A percentile compares a stretch with the other conserved stretches of the same genome.
phyloP scores from a whole-genome alignment of 169 alveolate genomes.

The Plasmodium berghei region DNA sequence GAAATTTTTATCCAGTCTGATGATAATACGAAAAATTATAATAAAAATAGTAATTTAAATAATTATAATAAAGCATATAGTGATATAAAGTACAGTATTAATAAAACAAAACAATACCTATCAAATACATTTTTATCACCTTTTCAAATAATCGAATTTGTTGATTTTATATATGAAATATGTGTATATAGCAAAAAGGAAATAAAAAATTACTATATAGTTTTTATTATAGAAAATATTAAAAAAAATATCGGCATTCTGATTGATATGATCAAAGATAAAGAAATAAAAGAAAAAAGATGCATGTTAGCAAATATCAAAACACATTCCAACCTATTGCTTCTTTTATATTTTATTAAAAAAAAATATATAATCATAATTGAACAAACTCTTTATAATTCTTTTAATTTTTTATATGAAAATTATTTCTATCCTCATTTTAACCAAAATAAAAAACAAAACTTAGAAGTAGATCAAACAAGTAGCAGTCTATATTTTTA shows the following conservation, averaged over 20 bases:
- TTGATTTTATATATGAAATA: constrained; percentile 62
- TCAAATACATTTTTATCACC: constrained; percentile 16
- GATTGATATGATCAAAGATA: constrained; percentile 22
- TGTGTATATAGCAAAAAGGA: constrained; percentile 71
- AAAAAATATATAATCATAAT: constrained; percentile 54
- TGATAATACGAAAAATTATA: neutral
- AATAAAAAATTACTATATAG: constrained; percentile 45
- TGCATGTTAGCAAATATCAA: constrained; percentile 33
- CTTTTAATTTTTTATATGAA: constrained; percentile 42
- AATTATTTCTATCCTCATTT: constrained; percentile 20
- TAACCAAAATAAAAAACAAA: constrained; percentile 1
- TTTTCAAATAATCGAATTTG: constrained; percentile 36
- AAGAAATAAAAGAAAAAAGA: constrained; percentile 16
- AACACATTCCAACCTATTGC: constrained; percentile 18
- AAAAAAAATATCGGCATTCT: constrained; percentile 16
- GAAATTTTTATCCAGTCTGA: neutral
- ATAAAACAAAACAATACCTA: neutral
- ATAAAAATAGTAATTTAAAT: neutral
- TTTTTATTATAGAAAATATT: constrained; percentile 48
- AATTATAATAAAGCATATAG: neutral
- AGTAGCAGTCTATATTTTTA: constrained; percentile 14
- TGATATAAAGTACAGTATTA: neutral
- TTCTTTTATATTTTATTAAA: constrained; percentile 28
- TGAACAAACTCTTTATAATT: constrained; percentile 25
- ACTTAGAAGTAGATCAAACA: neutral